Conservation (phyloP, 768 basidiomycete species). For the Kwoniella heveanensis region DNA sequence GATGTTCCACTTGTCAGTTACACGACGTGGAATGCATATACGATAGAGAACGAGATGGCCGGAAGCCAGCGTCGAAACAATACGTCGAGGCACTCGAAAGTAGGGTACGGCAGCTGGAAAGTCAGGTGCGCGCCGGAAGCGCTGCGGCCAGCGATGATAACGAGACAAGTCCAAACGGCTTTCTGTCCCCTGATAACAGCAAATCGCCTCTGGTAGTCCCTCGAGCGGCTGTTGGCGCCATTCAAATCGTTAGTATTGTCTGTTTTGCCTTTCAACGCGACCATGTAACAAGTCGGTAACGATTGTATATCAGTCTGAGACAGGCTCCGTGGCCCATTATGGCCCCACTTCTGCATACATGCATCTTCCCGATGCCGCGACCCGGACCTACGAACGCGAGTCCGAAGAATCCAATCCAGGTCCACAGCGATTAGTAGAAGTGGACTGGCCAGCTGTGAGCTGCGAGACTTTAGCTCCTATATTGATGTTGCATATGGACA, state of each 20-base stretch:
- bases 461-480: neutral
- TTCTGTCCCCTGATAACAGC: neutral
- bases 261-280: neutral
- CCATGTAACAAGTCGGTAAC: no score
- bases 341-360: conserved; percentile 1
- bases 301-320: neutral
- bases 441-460: neutral
- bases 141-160: neutral
- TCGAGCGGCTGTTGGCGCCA: neutral
- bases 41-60: conserved; percentile 9
- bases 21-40: conserved; percentile 7
- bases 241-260: neutral
- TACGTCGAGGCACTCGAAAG: conserved; percentile 9
- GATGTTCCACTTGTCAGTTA: conserved; percentile 2
- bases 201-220: neutral
- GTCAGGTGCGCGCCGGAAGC: neutral
- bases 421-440: neutral
- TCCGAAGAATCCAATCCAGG: neutral
- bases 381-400: neutral
- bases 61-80: conserved; percentile 6
- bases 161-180: neutral
- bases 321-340: conserved; percentile 1
- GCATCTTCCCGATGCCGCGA: conserved; percentile 1
- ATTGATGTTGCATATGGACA: neutral
- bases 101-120: neutral